Evolutionary conservation across 805 yeast species (phyloP).

Genomic region (Sungouiella blattae): DNA sequence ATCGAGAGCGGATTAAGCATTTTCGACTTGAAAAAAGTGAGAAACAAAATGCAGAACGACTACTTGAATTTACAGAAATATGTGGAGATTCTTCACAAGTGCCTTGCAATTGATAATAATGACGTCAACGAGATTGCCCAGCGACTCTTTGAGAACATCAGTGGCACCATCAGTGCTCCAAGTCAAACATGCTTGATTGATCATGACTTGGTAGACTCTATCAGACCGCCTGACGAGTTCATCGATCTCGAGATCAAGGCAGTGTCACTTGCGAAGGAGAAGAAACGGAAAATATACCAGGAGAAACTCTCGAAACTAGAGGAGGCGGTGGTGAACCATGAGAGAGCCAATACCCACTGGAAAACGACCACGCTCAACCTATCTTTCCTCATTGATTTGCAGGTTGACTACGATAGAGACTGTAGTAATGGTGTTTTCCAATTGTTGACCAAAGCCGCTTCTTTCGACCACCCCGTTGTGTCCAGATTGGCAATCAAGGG

Average conservation of each 20-base stretch:
- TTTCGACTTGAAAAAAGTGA: slow-evolving; percentile 55
- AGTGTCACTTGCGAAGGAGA: slow-evolving; percentile 59
- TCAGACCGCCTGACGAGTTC: slow-evolving; percentile 60
- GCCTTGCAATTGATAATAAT: slow-evolving; percentile 54
- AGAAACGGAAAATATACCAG: slow-evolving; percentile 45
- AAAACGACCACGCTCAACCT: slow-evolving; percentile 47
- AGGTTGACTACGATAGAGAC: slow-evolving; percentile 49
- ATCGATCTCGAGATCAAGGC: slow-evolving; percentile 58
- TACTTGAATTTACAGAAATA: slow-evolving; percentile 47
- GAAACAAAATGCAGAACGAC: slow-evolving; percentile 56
- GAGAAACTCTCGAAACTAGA: slow-evolving; percentile 43
- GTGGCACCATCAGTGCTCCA: slow-evolving; percentile 29
- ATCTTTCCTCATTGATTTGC: slow-evolving; percentile 49
- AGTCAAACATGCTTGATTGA: slow-evolving; percentile 49
- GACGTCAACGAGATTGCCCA: slow-evolving; percentile 55
- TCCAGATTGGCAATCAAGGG: slow-evolving; percentile 60
- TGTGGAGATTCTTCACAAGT: slow-evolving; percentile 47
- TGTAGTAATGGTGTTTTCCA: slow-evolving; percentile 38
- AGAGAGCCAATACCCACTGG: slow-evolving; percentile 49
- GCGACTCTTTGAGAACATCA: slow-evolving; percentile 39
- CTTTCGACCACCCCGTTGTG: slow-evolving; percentile 66
- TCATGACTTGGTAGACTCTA: slow-evolving; percentile 34
- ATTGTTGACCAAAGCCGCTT: slow-evolving; percentile 45
- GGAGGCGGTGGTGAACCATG: slow-evolving; percentile 23
- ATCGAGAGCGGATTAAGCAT: slow-evolving; percentile 64